phyloP scores from a whole-genome alignment of 225 moss, liverwort and hornwort species.

The Physcomitrellopsis africana region DNA sequence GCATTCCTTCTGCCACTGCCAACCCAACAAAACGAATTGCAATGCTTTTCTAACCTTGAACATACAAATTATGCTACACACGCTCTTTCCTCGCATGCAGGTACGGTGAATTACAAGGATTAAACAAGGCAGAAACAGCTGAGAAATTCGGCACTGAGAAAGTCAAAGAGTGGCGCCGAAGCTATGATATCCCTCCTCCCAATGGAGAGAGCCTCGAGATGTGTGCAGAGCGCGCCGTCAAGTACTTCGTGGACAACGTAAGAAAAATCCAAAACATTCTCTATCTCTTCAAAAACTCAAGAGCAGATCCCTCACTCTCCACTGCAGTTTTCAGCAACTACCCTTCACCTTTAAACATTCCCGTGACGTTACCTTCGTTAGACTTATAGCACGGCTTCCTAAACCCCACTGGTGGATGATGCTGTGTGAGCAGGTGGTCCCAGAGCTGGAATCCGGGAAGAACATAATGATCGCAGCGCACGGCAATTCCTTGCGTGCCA shows the following conservation, averaged over 20 bases:
- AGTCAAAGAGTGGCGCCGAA: conserved; percentile 65
- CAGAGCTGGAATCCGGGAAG: conserved; percentile 78
- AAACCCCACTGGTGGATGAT: conserved; percentile 6
- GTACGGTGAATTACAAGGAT: conserved; percentile 91
- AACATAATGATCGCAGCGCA: conserved; percentile 92
- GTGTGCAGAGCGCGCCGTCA: conserved; percentile 70
- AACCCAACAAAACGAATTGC: neutral
- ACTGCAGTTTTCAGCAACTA: too few relatives aligned
- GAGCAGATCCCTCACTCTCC: too few relatives aligned
- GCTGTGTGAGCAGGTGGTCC: conserved; percentile 67
- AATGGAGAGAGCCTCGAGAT: conserved; percentile 70
- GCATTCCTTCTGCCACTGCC: neutral
- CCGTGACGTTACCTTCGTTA: neutral
- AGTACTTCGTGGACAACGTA: conserved; percentile 75
- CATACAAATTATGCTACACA: neutral
- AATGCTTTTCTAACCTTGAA: neutral
- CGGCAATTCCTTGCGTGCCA: conserved; percentile 87
- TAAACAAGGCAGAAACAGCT: conserved; percentile 95
- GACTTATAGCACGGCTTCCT: neutral
- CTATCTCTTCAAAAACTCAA: too few relatives aligned
- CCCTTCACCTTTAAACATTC: too few relatives aligned
- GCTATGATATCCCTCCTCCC: conserved; percentile 71
- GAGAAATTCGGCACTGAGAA: conserved; percentile 81
- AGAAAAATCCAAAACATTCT: neutral
- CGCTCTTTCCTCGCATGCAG: conserved; percentile 30